Evolutionary conservation across 768 basidiomycete genomes (phyloP).

Genomic region (Lactarius quietus): DNA sequence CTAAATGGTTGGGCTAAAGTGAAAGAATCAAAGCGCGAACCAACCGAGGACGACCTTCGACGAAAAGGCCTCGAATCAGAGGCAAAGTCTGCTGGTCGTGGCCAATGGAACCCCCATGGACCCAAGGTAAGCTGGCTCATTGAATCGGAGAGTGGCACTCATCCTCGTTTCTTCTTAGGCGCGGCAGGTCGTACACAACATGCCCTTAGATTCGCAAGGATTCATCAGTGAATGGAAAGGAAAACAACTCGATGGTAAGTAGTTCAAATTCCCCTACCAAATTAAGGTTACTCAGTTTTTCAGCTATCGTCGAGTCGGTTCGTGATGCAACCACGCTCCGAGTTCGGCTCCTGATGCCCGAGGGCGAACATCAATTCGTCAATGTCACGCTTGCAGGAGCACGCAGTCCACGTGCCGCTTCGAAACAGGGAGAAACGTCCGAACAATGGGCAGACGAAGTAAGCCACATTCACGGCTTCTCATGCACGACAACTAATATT

Average conservation of each 20-base stretch:
- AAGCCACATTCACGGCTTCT: slow-evolving; percentile 26
- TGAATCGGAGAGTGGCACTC: slow-evolving; percentile 2
- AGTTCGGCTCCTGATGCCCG: slow-evolving; percentile 81
- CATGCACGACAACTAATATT: neutral
- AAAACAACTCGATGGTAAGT: slow-evolving; percentile 78
- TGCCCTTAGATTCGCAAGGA: slow-evolving; percentile 86
- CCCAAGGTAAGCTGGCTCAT: slow-evolving; percentile 47
- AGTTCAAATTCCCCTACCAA: slow-evolving; percentile 16
- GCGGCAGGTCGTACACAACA: slow-evolving; percentile 70
- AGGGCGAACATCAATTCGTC: slow-evolving; percentile 85
- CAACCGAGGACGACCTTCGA: slow-evolving; percentile 70
- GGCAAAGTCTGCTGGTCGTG: slow-evolving; percentile 70
- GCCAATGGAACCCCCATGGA: slow-evolving; percentile 83
- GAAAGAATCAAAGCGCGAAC: slow-evolving; percentile 82
- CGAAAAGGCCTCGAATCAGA: slow-evolving; percentile 73
- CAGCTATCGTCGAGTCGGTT: slow-evolving; percentile 91
- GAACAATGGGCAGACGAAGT: slow-evolving; percentile 92
- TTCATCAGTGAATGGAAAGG: slow-evolving; percentile 92
- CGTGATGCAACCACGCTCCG: slow-evolving; percentile 90
- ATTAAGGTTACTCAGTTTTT: neutral
- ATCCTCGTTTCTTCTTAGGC: slow-evolving; percentile 42
- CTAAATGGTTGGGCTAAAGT: slow-evolving; percentile 88
- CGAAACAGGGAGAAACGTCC: slow-evolving; percentile 69
- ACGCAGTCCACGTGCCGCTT: slow-evolving; percentile 65
- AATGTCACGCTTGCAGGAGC: slow-evolving; percentile 85